phyloP scores from a whole-genome alignment of 768 basidiomycete genomes.

The Termitomyces sp. region DNA sequence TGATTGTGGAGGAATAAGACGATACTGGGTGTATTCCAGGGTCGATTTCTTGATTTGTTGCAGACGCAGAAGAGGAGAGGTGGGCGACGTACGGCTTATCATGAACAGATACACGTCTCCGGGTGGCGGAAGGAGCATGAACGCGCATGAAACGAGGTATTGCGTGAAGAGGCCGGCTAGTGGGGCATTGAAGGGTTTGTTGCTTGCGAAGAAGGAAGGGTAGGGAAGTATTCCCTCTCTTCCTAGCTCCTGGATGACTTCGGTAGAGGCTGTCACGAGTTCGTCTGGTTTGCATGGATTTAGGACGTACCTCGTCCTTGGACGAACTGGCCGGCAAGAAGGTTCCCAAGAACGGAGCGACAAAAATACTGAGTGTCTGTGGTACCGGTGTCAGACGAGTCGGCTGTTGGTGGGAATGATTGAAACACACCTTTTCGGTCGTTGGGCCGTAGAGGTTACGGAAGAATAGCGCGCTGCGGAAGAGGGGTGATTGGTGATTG shows the following conservation, averaged over 20 bases:
- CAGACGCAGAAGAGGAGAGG: too few relatives aligned
- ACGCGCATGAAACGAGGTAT: slow-evolving; percentile 50
- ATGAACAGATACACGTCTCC: slow-evolving; percentile 75
- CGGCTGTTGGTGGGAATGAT: not conserved
- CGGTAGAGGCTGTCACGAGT: not conserved
- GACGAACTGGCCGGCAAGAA: slow-evolving; percentile 57
- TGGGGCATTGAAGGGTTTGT: slow-evolving; percentile 65
- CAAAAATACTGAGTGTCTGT: slow-evolving; percentile 54
- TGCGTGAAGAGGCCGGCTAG: slow-evolving; percentile 57
- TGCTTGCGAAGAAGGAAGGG: slow-evolving; percentile 63
- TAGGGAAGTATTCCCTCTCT: slow-evolving; percentile 65
- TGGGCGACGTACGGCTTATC: slow-evolving; percentile 44
- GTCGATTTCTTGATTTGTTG: too few relatives aligned
- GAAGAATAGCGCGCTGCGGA: slow-evolving; percentile 60
- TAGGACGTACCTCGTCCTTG: slow-evolving; percentile 53
- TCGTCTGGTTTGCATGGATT: too few relatives aligned
- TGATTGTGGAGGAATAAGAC: slow-evolving; percentile 50
- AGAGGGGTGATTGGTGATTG: not conserved
- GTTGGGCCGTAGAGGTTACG: slow-evolving; percentile 62
- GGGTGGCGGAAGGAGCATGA: slow-evolving; percentile 53
- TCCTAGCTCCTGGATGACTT: slow-evolving; percentile 71
- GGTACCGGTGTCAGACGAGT: not conserved
- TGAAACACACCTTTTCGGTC: slow-evolving; percentile 46
- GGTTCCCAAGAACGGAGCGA: slow-evolving; percentile 60
- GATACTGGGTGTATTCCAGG: slow-evolving; percentile 18